Conservation (phyloP, 495 filamentous ascomycete species). For the Diplogelasinospora grovesii region DNA sequence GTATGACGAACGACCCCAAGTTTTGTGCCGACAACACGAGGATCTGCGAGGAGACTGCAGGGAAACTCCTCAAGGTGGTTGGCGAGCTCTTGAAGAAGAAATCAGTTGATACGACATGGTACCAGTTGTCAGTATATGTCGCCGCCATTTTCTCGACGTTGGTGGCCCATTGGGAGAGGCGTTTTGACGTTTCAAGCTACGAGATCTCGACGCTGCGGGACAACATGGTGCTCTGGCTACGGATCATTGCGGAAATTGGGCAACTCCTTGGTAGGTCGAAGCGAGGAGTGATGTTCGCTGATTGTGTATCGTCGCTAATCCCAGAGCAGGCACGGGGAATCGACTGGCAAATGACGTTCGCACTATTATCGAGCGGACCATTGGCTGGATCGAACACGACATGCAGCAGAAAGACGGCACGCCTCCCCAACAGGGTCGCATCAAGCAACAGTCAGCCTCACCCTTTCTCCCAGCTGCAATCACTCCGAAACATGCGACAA, state of each 20-base stretch:
- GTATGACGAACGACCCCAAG: slow-evolving; percentile 50
- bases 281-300: no score
- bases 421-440: slow-evolving; percentile 2
- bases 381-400: slow-evolving; percentile 39
- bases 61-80: slow-evolving; percentile 55
- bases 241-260: slow-evolving; percentile 59
- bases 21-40: slow-evolving; percentile 59
- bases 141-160: slow-evolving; percentile 67
- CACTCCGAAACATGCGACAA: slow-evolving; percentile 1
- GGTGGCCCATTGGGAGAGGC: slow-evolving; percentile 61
- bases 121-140: slow-evolving; percentile 61
- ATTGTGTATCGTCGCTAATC: neutral
- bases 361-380: slow-evolving; percentile 36
- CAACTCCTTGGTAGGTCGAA: slow-evolving; percentile 50
- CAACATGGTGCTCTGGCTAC: slow-evolving; percentile 66
- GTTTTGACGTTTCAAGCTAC: slow-evolving; percentile 45
- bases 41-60: slow-evolving; percentile 59
- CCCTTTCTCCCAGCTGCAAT: slow-evolving; percentile 6
- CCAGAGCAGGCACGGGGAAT: slow-evolving; percentile 25
- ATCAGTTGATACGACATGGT: slow-evolving; percentile 79
- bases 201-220: slow-evolving; percentile 50
- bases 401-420: slow-evolving; percentile 20
- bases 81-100: slow-evolving; percentile 52
- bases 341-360: slow-evolving; percentile 30
- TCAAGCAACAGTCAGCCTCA: slow-evolving; percentile 10